Evolutionary conservation across 305 asterid genomes (phyloP), one percentile per base, ranked within the genome.

Genomic region (Fraxinus platypoda): DNA sequence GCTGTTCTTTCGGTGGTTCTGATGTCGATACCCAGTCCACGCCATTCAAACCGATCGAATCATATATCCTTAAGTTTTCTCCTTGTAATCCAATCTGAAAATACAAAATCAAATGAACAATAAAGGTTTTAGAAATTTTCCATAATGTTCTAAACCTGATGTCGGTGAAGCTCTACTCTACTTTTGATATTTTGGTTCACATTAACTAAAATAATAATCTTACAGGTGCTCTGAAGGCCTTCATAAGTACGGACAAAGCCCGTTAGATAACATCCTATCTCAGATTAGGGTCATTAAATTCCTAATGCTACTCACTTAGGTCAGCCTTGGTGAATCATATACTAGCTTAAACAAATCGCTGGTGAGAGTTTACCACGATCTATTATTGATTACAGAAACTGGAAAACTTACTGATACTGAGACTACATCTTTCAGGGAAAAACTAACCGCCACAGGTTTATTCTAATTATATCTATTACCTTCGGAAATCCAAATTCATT

Each of bases 11-110:
- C 57, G 97, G 97, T 81, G 97, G 97, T 62, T 80, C 84, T 43
- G 89, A 86, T 88, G 91, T 89, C 28, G 93, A 82, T 59, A 75
- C 90, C 98, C 98, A 93, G 62, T 87, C 89, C 75, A 87, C 88
- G 54, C 89, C 90, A 75, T 83, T 91, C 41, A 85, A 82, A 78
- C 86, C 84, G 75, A 87, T 83, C 17, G 84, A 68, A 84, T 92
- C 90, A 70, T 90, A 91, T 82, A 95, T 83, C 86, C 84, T 89
- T 59, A 89, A 81, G 79, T 86, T 86, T 83, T 95, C 98, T 83
- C 98, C 98, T 85, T 84, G 87, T 83, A 91, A 23, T 66, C 98
- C 98, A 83, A 90, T 90, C 98, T 95, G 94, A 80, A 84, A 43
- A 37, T 49, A 78, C 28, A 83, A 23, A 49, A 72, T 70, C 21